Conservation (phyloP, 2,329 filamentous ascomycete genomes). For the Calonectria multiphialidica region DNA sequence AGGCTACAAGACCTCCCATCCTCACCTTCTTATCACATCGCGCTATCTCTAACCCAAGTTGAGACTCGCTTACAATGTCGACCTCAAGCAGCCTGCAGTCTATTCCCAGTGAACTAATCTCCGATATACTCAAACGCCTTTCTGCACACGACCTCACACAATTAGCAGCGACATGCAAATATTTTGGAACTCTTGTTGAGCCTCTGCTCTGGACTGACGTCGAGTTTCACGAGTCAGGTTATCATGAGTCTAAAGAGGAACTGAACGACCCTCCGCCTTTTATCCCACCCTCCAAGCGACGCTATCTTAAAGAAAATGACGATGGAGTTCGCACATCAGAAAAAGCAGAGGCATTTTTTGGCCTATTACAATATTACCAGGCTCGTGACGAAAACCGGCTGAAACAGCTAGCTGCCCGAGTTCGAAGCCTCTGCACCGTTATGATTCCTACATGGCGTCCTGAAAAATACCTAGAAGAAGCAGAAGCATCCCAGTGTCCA, state of each 20-base stretch:
- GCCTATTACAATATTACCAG: not conserved
- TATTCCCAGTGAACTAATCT: not conserved
- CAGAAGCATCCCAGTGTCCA: not conserved
- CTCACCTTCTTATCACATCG: too few relatives aligned
- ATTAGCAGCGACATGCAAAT: constrained; percentile 11
- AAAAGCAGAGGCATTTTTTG: constrained; percentile 17
- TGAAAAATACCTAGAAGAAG: not conserved
- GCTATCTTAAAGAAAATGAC: not conserved
- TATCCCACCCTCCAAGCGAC: not conserved
- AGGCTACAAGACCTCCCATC: too few relatives aligned
- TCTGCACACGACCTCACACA: not conserved
- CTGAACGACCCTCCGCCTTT: constrained; percentile 12
- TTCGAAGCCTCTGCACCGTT: constrained; percentile 15
- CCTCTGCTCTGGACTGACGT: constrained; percentile 32
- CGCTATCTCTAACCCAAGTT: too few relatives aligned
- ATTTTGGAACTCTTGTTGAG: not conserved
- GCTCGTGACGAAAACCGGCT: not conserved
- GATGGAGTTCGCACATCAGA: not conserved
- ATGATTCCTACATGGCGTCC: not conserved
- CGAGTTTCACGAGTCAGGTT: constrained; percentile 27
- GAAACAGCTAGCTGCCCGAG: not conserved
- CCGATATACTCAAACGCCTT: not conserved
- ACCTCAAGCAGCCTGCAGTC: too few relatives aligned
- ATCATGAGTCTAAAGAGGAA: constrained; percentile 16
- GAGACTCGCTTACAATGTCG: too few relatives aligned